phyloP scores from a whole-genome alignment of 805 yeast species.

The Naumovozyma castellii region DNA sequence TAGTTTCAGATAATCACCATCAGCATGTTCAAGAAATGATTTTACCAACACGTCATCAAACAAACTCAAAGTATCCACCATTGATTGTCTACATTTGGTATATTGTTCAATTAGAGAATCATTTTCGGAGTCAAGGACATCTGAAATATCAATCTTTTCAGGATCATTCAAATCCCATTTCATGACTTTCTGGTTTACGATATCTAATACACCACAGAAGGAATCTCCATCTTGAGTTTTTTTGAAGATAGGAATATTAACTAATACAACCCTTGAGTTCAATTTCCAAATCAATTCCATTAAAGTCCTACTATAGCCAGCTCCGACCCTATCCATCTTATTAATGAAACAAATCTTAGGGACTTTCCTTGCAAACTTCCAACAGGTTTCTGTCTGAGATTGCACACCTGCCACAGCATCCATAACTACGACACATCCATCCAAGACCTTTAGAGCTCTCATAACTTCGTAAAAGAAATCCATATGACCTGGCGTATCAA shows the following conservation, averaged over 20 bases:
- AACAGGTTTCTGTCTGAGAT: conserved; percentile 94
- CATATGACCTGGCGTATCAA: conserved; percentile 98
- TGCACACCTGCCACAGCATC: conserved; percentile 98
- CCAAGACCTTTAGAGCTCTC: conserved; percentile 79
- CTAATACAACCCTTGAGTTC: conserved; percentile 60
- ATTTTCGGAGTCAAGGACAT: conserved; percentile 38
- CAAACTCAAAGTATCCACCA: conserved; percentile 78
- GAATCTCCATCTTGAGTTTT: conserved; percentile 20
- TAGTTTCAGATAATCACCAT: conserved; percentile 53
- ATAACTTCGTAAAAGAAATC: conserved; percentile 94
- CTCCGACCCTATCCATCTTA: conserved; percentile 95
- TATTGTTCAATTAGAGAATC: conserved; percentile 40
- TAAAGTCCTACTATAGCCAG: conserved; percentile 86
- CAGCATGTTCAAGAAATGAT: conserved; percentile 63
- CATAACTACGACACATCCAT: conserved; percentile 85
- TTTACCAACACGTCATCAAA: conserved; percentile 70
- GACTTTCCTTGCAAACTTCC: conserved; percentile 75
- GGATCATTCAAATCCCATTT: conserved; percentile 35
- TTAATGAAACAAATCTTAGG: conserved; percentile 79
- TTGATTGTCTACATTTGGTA: conserved; percentile 53
- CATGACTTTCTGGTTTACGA: conserved; percentile 42
- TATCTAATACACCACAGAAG: conserved; percentile 52
- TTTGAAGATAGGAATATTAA: conserved; percentile 71
- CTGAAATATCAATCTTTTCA: conserved; percentile 34
- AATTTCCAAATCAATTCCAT: conserved; percentile 71